Evolutionary conservation across 495 filamentous ascomycete species (phyloP), one percentile per base, ranked within the genome.

Genomic region (Neurospora sp.): DNA sequence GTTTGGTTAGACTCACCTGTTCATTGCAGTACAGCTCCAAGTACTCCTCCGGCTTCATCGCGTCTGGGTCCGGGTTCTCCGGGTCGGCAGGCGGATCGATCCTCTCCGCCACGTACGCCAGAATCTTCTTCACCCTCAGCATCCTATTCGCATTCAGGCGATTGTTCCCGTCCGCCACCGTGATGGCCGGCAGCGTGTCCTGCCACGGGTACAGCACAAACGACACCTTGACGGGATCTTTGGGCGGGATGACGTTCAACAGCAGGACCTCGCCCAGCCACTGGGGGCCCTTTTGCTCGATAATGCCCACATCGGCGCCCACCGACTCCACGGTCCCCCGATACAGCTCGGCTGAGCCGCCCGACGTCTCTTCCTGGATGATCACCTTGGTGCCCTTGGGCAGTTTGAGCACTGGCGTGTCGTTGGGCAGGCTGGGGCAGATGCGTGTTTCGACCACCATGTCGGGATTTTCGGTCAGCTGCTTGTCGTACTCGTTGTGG

Each of bases 131-230:
- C 4, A 94, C 92, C 62, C 96, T 88, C 39, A 99, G 87, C 96
- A 99, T 98, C 39, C 96, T 87, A 78, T 98, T 99, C 39, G 96
- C 96, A 79, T 98, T 99, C 73, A 99, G 87, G 39, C 96, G 89
- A 70, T 93, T 92, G 76, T 93, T 96, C 42, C 91, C 87, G 72
- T 93, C 91, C 4, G 88, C 81, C 69, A 89, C 88, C 70, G 86
- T 87, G 48, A 93, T 89, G 70, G 85, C 87, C 5, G 94, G 94
- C 72, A 97, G 82, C 31, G 86, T 83, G 76, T 95, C 91, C 75
- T 92, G 88, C 82, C 90, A 94, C 11, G 96, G 96, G 78, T 94
- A 89, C 69, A 99, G 83, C 16, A 97, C 87, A 79, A 99, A 99
- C 23, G 92, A 93, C 40, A 99, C 88, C 84, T 98, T 99, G 73